A percentile compares a stretch with the other conserved stretches of the same genome.
These are phyloP conservation scores for Kurtzmaniella quercitrusa DNA, from an alignment of 1,139 yeast genomes.

Conservation along the genomic window DNA sequence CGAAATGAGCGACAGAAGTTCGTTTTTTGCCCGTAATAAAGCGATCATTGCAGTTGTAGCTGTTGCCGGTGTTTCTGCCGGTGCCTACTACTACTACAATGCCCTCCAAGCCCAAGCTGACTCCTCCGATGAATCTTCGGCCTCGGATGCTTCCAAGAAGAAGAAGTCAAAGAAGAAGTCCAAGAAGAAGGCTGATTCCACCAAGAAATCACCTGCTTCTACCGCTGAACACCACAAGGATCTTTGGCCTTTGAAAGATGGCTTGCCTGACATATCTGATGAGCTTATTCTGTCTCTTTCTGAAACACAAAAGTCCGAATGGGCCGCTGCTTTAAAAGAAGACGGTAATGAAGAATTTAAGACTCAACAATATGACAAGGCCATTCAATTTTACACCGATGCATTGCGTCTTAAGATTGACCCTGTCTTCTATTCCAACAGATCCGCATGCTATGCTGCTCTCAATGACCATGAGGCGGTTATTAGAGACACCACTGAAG, in stretches of 20 bases:
- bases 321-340: conserved; percentile 78
- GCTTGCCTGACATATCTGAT: conserved; percentile 52
- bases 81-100: conserved; percentile 56
- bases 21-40: conserved; percentile 53
- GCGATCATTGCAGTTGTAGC: conserved; percentile 57
- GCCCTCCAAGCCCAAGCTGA: conserved; percentile 22
- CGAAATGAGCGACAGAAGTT: conserved; percentile 2
- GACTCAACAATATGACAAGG: conserved; percentile 62
- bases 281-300: conserved; percentile 45
- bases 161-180: conserved; percentile 27
- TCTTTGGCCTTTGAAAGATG: conserved; percentile 46
- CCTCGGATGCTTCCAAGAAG: conserved; percentile 23
- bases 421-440: conserved; percentile 87
- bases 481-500: conserved; percentile 80
- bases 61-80: conserved; percentile 58
- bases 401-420: conserved; percentile 76
- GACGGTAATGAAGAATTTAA: conserved; percentile 85
- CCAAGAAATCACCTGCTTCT: conserved; percentile 11
- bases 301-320: conserved; percentile 54
- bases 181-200: conserved; percentile 17
- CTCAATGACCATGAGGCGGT: conserved; percentile 76
- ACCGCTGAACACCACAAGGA: conserved; percentile 12
- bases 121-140: conserved; percentile 12
- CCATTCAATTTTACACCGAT: conserved; percentile 70
- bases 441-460: conserved; percentile 93